Conservation (phyloP, 179 eudicot species). For the Patellifolia procumbens region DNA sequence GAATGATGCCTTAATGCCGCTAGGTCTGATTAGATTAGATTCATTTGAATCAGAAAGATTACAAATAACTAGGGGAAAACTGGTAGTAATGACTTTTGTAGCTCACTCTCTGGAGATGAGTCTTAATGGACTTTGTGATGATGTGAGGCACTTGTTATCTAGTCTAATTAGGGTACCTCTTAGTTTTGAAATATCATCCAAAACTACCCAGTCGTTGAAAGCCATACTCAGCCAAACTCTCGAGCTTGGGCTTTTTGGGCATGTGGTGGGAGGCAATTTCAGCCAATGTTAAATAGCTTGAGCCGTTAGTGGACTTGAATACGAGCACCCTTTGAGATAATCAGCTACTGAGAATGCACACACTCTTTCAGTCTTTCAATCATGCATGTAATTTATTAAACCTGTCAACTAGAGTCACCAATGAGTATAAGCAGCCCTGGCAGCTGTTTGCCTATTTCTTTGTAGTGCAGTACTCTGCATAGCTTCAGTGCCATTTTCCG, state of each 20-base stretch:
- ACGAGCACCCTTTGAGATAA: not conserved
- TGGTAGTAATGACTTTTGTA: too few species aligned
- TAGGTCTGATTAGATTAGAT: not conserved
- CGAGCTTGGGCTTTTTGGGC: not conserved
- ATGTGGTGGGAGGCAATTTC: not conserved
- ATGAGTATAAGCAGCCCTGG: not conserved
- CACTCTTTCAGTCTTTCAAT: not conserved
- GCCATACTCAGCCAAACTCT: not conserved
- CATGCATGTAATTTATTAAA: not conserved
- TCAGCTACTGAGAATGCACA: not conserved
- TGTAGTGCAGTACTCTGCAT: not conserved
- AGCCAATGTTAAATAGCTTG: not conserved
- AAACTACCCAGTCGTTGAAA: not conserved
- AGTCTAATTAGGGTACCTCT: not conserved
- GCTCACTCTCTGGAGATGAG: too few species aligned
- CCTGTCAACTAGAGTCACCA: not conserved
- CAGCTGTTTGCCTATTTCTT: conserved; percentile 8
- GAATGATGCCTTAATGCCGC: too few species aligned
- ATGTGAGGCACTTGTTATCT: not conserved
- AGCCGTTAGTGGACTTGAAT: not conserved
- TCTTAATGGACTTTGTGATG: not conserved
- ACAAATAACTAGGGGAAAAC: too few species aligned
- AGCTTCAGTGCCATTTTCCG: not conserved
- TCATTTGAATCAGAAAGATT: too few species aligned
- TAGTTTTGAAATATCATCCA: not conserved